Base-by-base conservation (phyloP, 2,329 filamentous ascomycete genomes). In the Paecilomyces fulvus region DNA sequence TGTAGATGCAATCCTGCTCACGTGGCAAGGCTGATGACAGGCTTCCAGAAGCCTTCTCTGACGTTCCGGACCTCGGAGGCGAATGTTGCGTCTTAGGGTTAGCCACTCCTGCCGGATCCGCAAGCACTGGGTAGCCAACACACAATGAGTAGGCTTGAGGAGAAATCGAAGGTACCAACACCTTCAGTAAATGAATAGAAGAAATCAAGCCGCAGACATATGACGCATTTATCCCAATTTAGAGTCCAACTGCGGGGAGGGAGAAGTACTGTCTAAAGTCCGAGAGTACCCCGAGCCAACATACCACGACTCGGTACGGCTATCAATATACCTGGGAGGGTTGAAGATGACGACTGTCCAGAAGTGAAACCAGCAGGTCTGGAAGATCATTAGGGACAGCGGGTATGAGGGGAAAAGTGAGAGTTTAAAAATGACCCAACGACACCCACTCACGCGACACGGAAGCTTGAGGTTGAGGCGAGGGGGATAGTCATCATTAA, bases 21-120 rank as follows among this genome's bases (percentile, higher is more conserved):
- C 30, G 59, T 23, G 56, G 58, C 30, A 54, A 55, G 49, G 25
- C 28, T 12, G 53, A 28, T 25, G 48, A 49, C 20, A 49, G 21
- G 48, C 25, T 49, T 28, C 48, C 48, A 23, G 48, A 49, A 49
- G 25, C 10, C 25, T 49, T 49, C 21, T 17, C 10, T 23, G 48
- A 49, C 10, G 48, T 28, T 49, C 48, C 48, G 48, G 25, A 23
- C 11, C 20, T 23, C 48, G 48, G 48, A 49, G 48, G 48, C 48
- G 25, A 49, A 10, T 28, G 21, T 49, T 23, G 14, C 37, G 37
- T 43, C 37, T 43, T 43, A 43, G 37, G 37, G 37, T 17, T 43
- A 43, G 37, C 37, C 37, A 20, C 33, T 4, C 33, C 37, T 43
- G 37, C 37, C 37, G 37, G 37, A 43, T 43, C 37, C 37, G 4